Base-by-base conservation (phyloP, 305 asterid genomes). In the Ilex paraguariensis region DNA sequence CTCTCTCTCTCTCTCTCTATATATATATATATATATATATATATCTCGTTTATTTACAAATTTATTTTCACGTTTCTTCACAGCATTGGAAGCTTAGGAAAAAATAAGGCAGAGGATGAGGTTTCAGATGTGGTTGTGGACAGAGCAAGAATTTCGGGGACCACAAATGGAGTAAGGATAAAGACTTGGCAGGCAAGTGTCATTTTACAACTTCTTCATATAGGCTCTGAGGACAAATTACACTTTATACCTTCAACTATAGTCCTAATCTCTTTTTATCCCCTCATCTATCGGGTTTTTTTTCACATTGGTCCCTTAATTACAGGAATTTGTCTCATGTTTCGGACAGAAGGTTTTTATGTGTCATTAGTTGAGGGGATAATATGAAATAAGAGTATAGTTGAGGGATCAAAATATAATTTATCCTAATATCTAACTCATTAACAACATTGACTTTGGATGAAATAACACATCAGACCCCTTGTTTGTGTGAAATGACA, bases 71-170 rank as follows among this genome's bases (percentile, higher is more conserved):
- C 0, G 2, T 48, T 54, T 13, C 40, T 36, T 69, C 68, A 36
- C 77, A 93, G 99, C 84, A 90, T 93, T 78, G 99, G 99, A 65
- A 93, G 99, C 74, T 74, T 93, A 46, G 99, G 99, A 5, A 87
- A 84, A 76, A 81, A 87, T 67, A 69, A 81, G 30, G 55, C 75
- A 17, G 80, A 73, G 64, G 88, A 81, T 64, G 56, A 52, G 46
- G 98, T 93, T 48, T 84, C 96, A 56, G 75, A 81, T 68, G 62
- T 93, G 59, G 59, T 46, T 33, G 97, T 93, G 46, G 80, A 73
- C 66, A 74, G 84, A 56, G 95, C 72, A 32, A 78, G 39, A 60
- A 36, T 93, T 16, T 70, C 66, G 28, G 95, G 95, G 70, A 87
- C 99, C 30, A 88, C 87, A 6, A 90, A 93, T 75, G 99, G 99